Base-by-base conservation (phyloP, 305 asterid species). In the Rubia peregrina region DNA sequence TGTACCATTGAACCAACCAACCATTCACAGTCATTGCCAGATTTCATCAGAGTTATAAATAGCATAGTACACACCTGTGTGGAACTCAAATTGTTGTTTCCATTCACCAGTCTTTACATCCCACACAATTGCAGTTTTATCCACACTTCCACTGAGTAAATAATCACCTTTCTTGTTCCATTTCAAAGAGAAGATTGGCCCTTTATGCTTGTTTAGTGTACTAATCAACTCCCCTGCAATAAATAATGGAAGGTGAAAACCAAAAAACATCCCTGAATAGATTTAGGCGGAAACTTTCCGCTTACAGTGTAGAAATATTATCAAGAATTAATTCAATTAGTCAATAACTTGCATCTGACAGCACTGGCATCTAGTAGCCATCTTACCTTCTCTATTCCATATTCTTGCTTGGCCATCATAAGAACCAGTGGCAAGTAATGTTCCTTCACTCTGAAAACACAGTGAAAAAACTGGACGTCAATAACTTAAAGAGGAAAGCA, bases 391-490 rank as follows among this genome's bases (percentile, higher is more conserved):
- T 85, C 85, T 85, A 76, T 79, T 85, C 98, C 97, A 93, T 77
- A 93, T 88, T 80, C 98, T 88, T 67, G 98, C 98, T 85, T 91
- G 98, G 71, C 98, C 98, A 85, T 93, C 98, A 78, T 89, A 93
- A 74, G 96, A 93, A 79, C 97, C 98, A 11, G 97, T 90, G 70
- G 97, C 97, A 73, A 92, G 98, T 77, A 90, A 86, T 30, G 95
- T 76, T 43, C 98, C 98, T 33, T 93, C 98, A 67, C 81, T 88
- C 98, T 93, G 72, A 71, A 76, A 36, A 79, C 68, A 69, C 71
- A 26, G 51, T 43, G 63, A 53, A 30, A 69, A 55, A 55, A 55
- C 7, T 30, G 38, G 13, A 55, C 2, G 30, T 55, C 53, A 38
- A 53, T 40, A 5, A 51, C 2, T 21, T 36, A 38, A 6, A 61